A percentile compares a stretch with the other conserved stretches of the same genome.
Evolutionary conservation across 768 basidiomycete species (phyloP).

Genomic region (Suillus paluster): DNA sequence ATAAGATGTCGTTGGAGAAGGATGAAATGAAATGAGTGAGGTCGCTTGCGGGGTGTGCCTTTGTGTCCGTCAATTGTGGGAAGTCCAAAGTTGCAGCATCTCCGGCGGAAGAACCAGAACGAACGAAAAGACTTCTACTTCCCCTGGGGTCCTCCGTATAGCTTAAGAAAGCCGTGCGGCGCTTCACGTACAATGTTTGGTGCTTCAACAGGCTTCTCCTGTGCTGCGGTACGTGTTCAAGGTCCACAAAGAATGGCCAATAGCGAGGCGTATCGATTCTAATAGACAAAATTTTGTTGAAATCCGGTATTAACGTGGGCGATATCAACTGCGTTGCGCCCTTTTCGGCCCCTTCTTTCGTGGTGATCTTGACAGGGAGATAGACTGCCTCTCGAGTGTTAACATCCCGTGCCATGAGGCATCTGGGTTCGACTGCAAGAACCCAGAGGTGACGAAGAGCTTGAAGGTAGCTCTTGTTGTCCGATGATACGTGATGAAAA

Average conservation of each 20-base stretch:
- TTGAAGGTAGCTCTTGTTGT: constrained; percentile 91
- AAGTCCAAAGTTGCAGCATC: constrained; percentile 88
- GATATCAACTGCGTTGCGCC: constrained; percentile 84
- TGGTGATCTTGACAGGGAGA: constrained; percentile 87
- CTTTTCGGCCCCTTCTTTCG: constrained; percentile 64
- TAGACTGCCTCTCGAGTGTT: constrained; percentile 91
- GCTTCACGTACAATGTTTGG: constrained; percentile 90
- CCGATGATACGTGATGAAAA: constrained; percentile 75
- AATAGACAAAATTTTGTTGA: constrained; percentile 81
- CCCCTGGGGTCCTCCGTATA: constrained; percentile 95
- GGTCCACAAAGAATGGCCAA: constrained; percentile 90
- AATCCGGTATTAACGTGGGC: constrained; percentile 90
- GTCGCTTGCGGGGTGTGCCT: constrained; percentile 71
- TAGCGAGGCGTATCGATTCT: constrained; percentile 93
- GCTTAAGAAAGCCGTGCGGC: constrained; percentile 88
- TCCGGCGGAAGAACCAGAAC: constrained; percentile 83
- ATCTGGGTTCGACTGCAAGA: constrained; percentile 92
- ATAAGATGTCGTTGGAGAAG: constrained; percentile 80
- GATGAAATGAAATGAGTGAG: constrained; percentile 86
- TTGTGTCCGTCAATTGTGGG: constrained; percentile 70
- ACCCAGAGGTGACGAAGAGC: constrained; percentile 96
- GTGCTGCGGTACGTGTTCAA: constrained; percentile 68
- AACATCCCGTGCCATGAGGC: constrained; percentile 89
- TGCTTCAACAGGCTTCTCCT: constrained; percentile 69
- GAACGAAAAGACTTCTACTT: constrained; percentile 87